Evolutionary conservation across 2,329 filamentous ascomycete genomes (phyloP), one percentile per base, ranked within the genome.

Genomic region (Colletotrichum tropicicola): DNA sequence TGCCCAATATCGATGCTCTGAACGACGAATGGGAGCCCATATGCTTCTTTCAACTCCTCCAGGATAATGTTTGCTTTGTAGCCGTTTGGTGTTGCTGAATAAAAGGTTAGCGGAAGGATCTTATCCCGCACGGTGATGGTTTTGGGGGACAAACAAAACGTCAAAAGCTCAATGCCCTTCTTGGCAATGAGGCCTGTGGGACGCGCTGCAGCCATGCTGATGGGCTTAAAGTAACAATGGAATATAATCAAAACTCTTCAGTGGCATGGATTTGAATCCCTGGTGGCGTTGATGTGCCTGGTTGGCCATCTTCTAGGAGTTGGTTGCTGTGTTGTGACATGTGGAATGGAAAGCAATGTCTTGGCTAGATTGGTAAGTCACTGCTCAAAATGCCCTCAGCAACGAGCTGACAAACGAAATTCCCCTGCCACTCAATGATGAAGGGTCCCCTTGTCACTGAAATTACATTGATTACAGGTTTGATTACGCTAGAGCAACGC

Each of bases 21-120:
- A 70, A 76, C 84, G 5, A 51, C 35, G 7, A 32, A 91, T 13
- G 86, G 79, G 61, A 82, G 80, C 55, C 86, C 87, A 66, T 91
- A 91, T 12, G 85, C 85, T n/a, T 83, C 87, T 70, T 88, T 89
- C 52, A 91, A 79, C 77, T 91, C 89, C 72, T 91, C 89, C 39
- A 91, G 83, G 19, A 91, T 71, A 68, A 91, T 86, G 61, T 82
- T 85, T 30, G 79, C 81, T 72, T 91, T 91, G 77, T 80, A 78
- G 64, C 84, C 84, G 59, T 86, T 87, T 51, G 84, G 83, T 1
- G 84, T 86, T 45, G 77, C 80, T 78, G 57, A 13, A 25, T n/a
- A n/a, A n/a, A n/a, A n/a, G n/a, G n/a, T n/a, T n/a, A n/a, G n/a
- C n/a, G n/a, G n/a, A n/a, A n/a, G n/a, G n/a, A n/a, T n/a, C n/a